A percentile compares a stretch with the other conserved stretches of the same genome.
Conservation (phyloP, 2,329 filamentous ascomycete genomes). For the Nothomitra cinnamomea region DNA sequence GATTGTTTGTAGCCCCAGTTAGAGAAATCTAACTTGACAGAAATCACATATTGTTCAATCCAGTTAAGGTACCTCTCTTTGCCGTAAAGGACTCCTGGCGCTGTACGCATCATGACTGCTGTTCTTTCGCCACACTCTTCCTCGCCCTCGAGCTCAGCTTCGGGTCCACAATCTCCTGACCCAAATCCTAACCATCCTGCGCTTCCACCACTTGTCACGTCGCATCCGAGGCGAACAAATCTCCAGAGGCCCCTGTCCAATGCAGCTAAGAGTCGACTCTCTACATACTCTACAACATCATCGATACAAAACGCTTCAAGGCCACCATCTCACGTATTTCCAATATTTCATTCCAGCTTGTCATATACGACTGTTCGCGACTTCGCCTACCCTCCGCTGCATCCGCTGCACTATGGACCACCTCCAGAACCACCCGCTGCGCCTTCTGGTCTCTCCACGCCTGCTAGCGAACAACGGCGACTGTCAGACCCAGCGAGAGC, state of each 20-base stretch:
- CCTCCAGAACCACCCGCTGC: conserved; percentile 51
- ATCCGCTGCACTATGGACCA: conserved; percentile 91
- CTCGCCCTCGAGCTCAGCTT: background rate
- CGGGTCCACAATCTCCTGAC: conserved; percentile 1
- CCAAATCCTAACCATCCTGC: conserved; percentile 20
- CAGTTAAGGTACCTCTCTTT: too few relatives aligned
- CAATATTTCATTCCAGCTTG: conserved; percentile 69
- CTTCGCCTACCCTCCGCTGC: conserved; percentile 72
- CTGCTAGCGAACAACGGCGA: conserved; percentile 58
- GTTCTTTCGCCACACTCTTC: background rate
- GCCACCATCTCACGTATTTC: conserved; percentile 65
- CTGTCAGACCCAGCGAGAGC: conserved; percentile 66
- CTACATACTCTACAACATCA: conserved; percentile 48
- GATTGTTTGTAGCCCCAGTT: too few relatives aligned
- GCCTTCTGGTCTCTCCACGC: conserved; percentile 61
- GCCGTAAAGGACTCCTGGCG: background rate
- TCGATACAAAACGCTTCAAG: conserved; percentile 46
- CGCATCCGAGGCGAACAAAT: conserved; percentile 39
- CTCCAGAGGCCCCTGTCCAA: conserved; percentile 56
- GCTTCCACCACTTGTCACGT: conserved; percentile 33
- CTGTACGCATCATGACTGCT: conserved; percentile 4
- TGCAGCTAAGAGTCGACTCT: conserved; percentile 57
- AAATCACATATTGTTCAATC: too few relatives aligned
- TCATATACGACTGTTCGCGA: conserved; percentile 84
- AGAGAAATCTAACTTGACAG: too few relatives aligned